These are phyloP conservation scores for Beauveria sp. DNA, from an alignment of 2,329 filamentous ascomycete genomes.

Conservation along the genomic window DNA sequence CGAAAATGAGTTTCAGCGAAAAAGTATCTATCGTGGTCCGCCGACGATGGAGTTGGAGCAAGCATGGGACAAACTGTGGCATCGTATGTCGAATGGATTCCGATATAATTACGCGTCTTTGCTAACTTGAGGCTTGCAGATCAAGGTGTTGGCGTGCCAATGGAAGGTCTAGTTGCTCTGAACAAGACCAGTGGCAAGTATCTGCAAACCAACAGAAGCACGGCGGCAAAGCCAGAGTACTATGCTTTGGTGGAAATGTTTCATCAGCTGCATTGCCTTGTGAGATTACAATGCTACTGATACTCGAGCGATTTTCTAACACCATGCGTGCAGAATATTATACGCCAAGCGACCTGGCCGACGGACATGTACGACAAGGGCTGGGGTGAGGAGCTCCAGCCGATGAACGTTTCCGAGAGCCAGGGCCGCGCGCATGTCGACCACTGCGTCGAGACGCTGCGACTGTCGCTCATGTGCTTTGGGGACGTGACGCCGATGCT, in stretches of 20 bases:
- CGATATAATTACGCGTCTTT: not conserved
- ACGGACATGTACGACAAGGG: not conserved
- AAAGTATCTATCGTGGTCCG: constrained; percentile 6
- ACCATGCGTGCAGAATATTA: constrained; percentile 1
- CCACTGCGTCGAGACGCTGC: constrained; percentile 15
- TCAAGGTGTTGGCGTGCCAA: not conserved
- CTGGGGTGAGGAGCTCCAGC: not conserved
- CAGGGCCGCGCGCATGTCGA: constrained; percentile 8
- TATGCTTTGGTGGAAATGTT: constrained; percentile 13
- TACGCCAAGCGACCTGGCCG: constrained; percentile 13
- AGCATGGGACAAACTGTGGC: constrained; percentile 9
- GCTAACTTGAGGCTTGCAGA: not conserved
- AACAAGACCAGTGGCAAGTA: constrained; percentile 1
- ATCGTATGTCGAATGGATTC: not conserved
- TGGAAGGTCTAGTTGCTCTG: not conserved
- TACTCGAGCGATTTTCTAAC: not conserved
- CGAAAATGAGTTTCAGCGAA: not conserved
- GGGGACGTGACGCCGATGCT: constrained; percentile 13
- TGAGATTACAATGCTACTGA: not conserved
- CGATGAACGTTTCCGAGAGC: not conserved
- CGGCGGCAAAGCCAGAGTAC: constrained; percentile 1
- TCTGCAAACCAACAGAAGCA: not conserved
- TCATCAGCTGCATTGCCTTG: constrained; percentile 14
- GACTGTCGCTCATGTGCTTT: constrained; percentile 14
- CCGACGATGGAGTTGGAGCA: not conserved